Base-by-base conservation (phyloP, 2,329 filamentous ascomycete genomes). In the Penicillium sp. region DNA sequence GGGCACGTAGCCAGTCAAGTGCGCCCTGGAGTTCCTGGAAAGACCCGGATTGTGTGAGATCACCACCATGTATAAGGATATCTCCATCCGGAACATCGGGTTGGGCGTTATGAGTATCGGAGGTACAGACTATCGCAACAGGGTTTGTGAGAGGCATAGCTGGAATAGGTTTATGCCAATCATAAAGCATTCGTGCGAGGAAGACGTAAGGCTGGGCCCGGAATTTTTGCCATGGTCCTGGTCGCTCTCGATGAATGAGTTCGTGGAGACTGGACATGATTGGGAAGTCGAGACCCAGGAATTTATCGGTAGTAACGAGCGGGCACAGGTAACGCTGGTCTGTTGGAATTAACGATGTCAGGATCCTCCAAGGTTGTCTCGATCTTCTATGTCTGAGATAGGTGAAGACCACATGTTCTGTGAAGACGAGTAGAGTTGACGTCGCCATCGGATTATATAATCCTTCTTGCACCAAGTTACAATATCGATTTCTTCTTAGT, bases 1-100 rank as follows among this genome's bases (percentile, higher is more conserved):
- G 77, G 1, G 72, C 69, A 27, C 74, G 75, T 16, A 95, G 73
- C 88, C 87, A 95, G 68, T 89, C 78, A 37, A 95, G 72, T 60
- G 89, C 84, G 11, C 69, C 71, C 67, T 94, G 86, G 34, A 95
- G 80, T 50, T 87, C 84, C 3, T 72, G 68, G 0, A 78, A 75
- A 4, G 80, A 83, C 14, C 90, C 89, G 4, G 71, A 72, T 56
- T 86, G 81, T 20, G 85, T 61, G 39, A 64, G 43, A 57, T 68
- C 58, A 50, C 70, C 44, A 60, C 74, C 32, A 68, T 76, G 70
- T 63, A 76, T 58, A 35, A 67, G 44, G 57, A 68, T 43, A 44
- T 76, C 47, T 40, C 74, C 43, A 54, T 61, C 52, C 1, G 57
- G 56, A n/a, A 67, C n/a, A 1, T 14, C 9, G 1, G 44, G 42